Evolutionary conservation across 2,329 filamentous ascomycete species (phyloP).

Genomic region (Ascochyta koolunga): DNA sequence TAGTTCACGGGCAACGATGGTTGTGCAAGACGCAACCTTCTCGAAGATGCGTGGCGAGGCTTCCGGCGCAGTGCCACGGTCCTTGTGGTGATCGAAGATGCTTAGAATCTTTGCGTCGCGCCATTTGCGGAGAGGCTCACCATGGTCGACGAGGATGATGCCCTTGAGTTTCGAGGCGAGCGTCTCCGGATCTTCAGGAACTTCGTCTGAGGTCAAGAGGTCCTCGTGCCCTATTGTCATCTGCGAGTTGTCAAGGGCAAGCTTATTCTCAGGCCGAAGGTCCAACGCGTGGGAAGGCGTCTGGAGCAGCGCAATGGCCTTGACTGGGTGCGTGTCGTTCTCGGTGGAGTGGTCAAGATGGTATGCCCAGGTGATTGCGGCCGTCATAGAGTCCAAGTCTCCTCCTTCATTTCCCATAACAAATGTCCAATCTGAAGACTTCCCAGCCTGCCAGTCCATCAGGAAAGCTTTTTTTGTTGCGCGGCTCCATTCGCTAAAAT

Average conservation of each 20-base stretch:
- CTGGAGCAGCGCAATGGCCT: slow-evolving; percentile 56
- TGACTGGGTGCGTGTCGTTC: slow-evolving; percentile 52
- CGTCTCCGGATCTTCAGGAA: slow-evolving; percentile 55
- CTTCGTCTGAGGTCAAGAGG: slow-evolving; percentile 55
- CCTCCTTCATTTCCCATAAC: slow-evolving; percentile 56
- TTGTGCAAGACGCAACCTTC: slow-evolving; percentile 53
- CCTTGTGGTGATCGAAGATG: slow-evolving; percentile 57
- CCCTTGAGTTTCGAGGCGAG: slow-evolving; percentile 51
- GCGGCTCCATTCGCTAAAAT: slow-evolving; percentile 58
- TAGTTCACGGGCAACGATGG: slow-evolving; percentile 55
- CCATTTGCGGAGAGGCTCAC: slow-evolving; percentile 53
- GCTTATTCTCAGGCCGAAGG: slow-evolving; percentile 56
- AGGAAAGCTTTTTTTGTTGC: slow-evolving; percentile 55
- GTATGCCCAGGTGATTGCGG: slow-evolving; percentile 56
- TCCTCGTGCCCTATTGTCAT: slow-evolving; percentile 57
- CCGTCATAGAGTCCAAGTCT: slow-evolving; percentile 53
- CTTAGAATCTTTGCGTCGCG: slow-evolving; percentile 51
- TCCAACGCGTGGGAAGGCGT: slow-evolving; percentile 55
- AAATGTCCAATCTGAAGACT: slow-evolving; percentile 52
- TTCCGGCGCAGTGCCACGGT: slow-evolving; percentile 50
- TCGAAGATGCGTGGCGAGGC: slow-evolving; percentile 55
- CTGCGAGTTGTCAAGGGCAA: slow-evolving; percentile 53
- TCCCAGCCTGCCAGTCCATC: slow-evolving; percentile 55
- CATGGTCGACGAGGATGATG: slow-evolving; percentile 56
- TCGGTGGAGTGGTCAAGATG: slow-evolving; percentile 53